A percentile compares a stretch with the other conserved stretches of the same genome.
These are phyloP conservation scores for Suillus cothurnatus DNA, from an alignment of 768 basidiomycete species.

Conservation along the genomic window DNA sequence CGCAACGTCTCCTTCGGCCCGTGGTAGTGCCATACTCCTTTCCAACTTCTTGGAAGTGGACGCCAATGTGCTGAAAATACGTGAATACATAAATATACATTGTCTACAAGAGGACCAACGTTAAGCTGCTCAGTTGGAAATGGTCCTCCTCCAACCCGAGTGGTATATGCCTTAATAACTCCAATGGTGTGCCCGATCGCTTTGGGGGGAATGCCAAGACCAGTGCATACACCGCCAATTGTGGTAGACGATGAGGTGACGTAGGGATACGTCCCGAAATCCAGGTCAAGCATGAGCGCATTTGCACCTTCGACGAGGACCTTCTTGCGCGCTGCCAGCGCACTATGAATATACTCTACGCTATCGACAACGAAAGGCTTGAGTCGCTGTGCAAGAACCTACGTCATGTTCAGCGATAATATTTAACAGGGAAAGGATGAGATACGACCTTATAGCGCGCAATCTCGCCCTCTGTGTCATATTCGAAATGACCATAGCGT, in stretches of 20 bases:
- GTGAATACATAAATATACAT: slow-evolving; percentile 6
- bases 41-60: slow-evolving; percentile 92
- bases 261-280: slow-evolving; percentile 97
- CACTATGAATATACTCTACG: slow-evolving; percentile 80
- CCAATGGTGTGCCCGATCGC: slow-evolving; percentile 86
- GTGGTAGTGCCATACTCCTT: slow-evolving; percentile 92
- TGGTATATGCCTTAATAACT: slow-evolving; percentile 98
- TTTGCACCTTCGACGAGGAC: slow-evolving; percentile 97
- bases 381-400: slow-evolving; percentile 84
- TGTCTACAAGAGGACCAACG: slow-evolving; percentile 44
- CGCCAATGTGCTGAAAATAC: slow-evolving; percentile 65
- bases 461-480: slow-evolving; percentile 98
- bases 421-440: background rate
- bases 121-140: slow-evolving; percentile 97
- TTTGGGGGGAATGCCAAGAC: slow-evolving; percentile 94
- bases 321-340: slow-evolving; percentile 72
- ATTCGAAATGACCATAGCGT: slow-evolving; percentile 96
- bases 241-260: slow-evolving; percentile 94
- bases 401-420: background rate
- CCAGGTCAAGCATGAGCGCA: slow-evolving; percentile 97
- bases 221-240: slow-evolving; percentile 96
- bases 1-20: slow-evolving; percentile 89
- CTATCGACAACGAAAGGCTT: slow-evolving; percentile 90
- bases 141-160: slow-evolving; percentile 96
- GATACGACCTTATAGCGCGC: slow-evolving; percentile 76